Evolutionary conservation across 2,329 filamentous ascomycete species (phyloP).

Genomic region (Phialophora macrospora): DNA sequence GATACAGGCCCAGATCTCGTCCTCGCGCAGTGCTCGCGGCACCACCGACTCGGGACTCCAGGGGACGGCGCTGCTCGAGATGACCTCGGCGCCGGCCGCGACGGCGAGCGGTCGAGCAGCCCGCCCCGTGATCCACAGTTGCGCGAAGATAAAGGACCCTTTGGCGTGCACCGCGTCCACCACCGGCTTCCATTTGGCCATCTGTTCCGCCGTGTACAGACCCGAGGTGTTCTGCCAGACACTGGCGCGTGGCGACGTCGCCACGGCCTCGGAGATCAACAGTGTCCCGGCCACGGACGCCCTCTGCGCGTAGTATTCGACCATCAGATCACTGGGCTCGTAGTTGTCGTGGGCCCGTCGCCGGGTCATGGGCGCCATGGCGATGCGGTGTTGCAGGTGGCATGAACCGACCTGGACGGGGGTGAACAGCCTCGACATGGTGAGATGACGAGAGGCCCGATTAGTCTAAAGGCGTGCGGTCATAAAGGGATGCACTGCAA

Average conservation of each 20-base stretch:
- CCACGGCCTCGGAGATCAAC: constrained; percentile 41
- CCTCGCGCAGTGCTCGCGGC: constrained; percentile 40
- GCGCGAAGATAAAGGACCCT: constrained; percentile 53
- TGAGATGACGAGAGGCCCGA: not conserved
- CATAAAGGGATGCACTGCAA: not conserved
- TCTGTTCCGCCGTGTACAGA: constrained; percentile 45
- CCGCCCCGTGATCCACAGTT: constrained; percentile 53
- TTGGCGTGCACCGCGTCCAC: constrained; percentile 58
- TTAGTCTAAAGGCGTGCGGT: not conserved
- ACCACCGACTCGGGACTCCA: constrained; percentile 39
- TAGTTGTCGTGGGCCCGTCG: constrained; percentile 53
- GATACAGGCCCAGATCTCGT: constrained; percentile 52
- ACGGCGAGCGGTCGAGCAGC: constrained; percentile 44
- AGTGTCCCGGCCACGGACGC: constrained; percentile 45
- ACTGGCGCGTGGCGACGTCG: not conserved
- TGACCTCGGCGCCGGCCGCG: constrained; percentile 8
- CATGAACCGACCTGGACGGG: constrained; percentile 14
- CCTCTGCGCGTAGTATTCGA: constrained; percentile 51
- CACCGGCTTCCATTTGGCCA: constrained; percentile 57
- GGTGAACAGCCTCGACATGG: constrained; percentile 16
- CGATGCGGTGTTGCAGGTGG: constrained; percentile 51
- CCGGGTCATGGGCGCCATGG: constrained; percentile 59
- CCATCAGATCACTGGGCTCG: constrained; percentile 43
- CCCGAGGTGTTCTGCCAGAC: constrained; percentile 27
- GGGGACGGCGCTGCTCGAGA: constrained; percentile 23